Evolutionary conservation across 1,284 basidiomycete species (phyloP).

Genomic region (Heliocybe sulcata): DNA sequence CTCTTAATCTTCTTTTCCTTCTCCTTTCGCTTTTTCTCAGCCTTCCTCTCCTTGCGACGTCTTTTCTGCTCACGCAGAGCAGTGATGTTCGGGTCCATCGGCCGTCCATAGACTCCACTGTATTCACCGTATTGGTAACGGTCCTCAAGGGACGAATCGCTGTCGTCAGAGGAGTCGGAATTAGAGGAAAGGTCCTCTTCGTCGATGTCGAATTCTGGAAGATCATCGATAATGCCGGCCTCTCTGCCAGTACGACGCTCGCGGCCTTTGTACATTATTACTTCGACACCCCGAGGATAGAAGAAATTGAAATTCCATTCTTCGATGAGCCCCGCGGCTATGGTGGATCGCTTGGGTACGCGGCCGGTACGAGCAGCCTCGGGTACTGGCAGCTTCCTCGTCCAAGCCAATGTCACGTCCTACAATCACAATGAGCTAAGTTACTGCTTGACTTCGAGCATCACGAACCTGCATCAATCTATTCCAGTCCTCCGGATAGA

Average conservation of each 20-base stretch:
- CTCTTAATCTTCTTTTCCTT: slow-evolving; percentile 56
- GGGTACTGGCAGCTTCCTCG: slow-evolving; percentile 59
- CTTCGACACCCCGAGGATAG: slow-evolving; percentile 58
- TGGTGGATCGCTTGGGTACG: slow-evolving; percentile 45
- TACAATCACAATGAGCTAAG: slow-evolving; percentile 19
- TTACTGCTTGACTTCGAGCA: background rate
- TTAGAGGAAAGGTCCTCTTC: slow-evolving; percentile 23
- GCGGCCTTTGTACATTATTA: slow-evolving; percentile 68
- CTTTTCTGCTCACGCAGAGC: slow-evolving; percentile 42
- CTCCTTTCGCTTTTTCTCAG: slow-evolving; percentile 49
- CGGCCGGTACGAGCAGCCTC: slow-evolving; percentile 36
- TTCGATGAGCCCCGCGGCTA: slow-evolving; percentile 64
- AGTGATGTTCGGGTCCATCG: slow-evolving; percentile 20
- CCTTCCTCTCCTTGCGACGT: slow-evolving; percentile 41
- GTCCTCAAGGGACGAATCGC: slow-evolving; percentile 32
- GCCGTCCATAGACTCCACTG: slow-evolving; percentile 26
- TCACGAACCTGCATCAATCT: slow-evolving; percentile 57
- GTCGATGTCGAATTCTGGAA: slow-evolving; percentile 37
- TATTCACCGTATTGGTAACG: slow-evolving; percentile 29
- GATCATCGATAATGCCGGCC: slow-evolving; percentile 45
- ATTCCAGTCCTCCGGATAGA: slow-evolving; percentile 70
- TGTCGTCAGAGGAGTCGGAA: slow-evolving; percentile 23
- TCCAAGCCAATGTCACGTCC: slow-evolving; percentile 69
- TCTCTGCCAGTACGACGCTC: slow-evolving; percentile 61
- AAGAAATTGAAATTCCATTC: slow-evolving; percentile 76